Conservation (phyloP, 108 stramenopile species). For the Cyclotella atomus region DNA sequence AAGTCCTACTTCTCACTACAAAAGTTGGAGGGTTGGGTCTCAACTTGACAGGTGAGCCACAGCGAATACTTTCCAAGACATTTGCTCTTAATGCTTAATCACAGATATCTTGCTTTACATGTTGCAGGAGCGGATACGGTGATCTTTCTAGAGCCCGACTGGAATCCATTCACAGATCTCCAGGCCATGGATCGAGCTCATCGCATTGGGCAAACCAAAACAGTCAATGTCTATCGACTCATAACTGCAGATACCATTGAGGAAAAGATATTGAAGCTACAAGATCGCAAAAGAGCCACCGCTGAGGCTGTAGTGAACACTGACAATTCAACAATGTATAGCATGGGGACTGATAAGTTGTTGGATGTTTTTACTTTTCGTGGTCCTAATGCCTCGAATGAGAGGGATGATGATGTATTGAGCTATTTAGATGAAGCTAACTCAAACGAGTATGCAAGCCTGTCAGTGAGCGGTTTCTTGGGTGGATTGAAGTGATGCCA, state of each 20-base stretch:
- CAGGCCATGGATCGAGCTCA: conserved; percentile 83
- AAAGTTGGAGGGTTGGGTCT: conserved; percentile 85
- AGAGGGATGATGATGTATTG: conserved; percentile 34
- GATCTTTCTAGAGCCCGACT: conserved; percentile 85
- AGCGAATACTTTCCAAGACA: background rate
- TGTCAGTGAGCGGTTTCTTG: conserved; percentile 41
- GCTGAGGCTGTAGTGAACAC: conserved; percentile 86
- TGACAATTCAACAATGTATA: conserved; percentile 87
- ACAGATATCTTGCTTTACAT: too few species aligned
- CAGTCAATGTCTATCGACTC: conserved; percentile 93
- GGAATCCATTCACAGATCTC: conserved; percentile 82
- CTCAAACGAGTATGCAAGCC: conserved; percentile 29
- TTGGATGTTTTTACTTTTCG: conserved; percentile 81
- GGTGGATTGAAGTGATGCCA: conserved; percentile 16
- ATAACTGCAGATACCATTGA: conserved; percentile 89
- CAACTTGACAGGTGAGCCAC: conserved; percentile 76
- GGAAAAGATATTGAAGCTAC: conserved; percentile 88
- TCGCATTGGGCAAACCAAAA: conserved; percentile 77
- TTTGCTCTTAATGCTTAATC: background rate
- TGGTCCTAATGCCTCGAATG: conserved; percentile 7
- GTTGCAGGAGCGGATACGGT: conserved; percentile 78
- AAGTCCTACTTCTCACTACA: conserved; percentile 82
- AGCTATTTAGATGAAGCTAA: conserved; percentile 41
- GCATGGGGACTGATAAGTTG: conserved; percentile 88
- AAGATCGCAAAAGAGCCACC: conserved; percentile 72